These are phyloP conservation scores for Saussurea involucrata DNA, from an alignment of 129 eudicot genomes.

Conservation along the genomic window DNA sequence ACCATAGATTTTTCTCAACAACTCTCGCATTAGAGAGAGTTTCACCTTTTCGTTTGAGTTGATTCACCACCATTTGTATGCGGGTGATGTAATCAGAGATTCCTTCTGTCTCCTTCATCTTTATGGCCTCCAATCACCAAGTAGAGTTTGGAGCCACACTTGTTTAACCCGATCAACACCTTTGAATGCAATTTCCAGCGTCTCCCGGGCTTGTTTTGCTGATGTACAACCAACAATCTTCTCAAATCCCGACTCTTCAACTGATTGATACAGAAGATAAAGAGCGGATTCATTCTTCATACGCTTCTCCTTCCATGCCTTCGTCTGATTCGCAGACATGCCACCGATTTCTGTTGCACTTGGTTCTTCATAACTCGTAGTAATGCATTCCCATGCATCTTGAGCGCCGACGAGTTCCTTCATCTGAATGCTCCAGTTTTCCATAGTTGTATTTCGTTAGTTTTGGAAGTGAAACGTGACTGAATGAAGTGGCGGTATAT, in stretches of 20 bases:
- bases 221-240: not conserved
- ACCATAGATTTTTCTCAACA: conserved; percentile 9
- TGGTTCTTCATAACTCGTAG: not conserved
- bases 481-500: not conserved
- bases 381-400: not conserved
- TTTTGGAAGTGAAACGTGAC: too few species aligned
- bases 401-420: not conserved
- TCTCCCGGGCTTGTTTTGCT: not conserved
- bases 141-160: not conserved
- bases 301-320: not conserved
- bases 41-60: conserved; percentile 5
- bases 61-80: not conserved
- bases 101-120: not conserved
- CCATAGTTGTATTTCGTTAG: not conserved
- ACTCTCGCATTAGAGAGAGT: not conserved
- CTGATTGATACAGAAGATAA: not conserved
- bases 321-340: not conserved
- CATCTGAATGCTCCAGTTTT: conserved; percentile 1
- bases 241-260: conserved; percentile 3
- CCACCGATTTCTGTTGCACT: not conserved
- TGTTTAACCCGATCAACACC: not conserved
- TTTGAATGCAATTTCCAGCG: not conserved
- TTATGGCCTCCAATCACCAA: too few species aligned
- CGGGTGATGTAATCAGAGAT: conserved; percentile 6
- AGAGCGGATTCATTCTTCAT: not conserved